Conservation (phyloP, 2,329 filamentous ascomycete species). For the Didymellaceae sp. region DNA sequence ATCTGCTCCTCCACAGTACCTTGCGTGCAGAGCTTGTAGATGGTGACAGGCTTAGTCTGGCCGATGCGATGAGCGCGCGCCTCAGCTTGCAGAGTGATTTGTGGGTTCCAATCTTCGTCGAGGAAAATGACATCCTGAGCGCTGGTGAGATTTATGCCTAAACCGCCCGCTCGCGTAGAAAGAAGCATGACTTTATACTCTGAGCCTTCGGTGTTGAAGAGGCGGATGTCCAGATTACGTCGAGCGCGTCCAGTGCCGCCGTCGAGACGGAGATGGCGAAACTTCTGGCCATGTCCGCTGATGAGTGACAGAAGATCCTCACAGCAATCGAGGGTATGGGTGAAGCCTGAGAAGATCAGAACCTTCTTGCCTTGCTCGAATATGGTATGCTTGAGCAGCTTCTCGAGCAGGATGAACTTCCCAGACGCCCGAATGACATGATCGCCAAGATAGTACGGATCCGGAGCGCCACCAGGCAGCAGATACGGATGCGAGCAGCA, state of each 20-base stretch:
- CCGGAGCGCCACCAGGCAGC: constrained; percentile 54
- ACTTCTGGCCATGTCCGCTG: constrained; percentile 48
- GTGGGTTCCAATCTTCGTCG: constrained; percentile 64
- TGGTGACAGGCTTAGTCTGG: constrained; percentile 60
- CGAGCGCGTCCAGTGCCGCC: constrained; percentile 57
- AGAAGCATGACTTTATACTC: constrained; percentile 62
- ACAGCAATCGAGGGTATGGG: constrained; percentile 57
- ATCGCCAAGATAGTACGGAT: constrained; percentile 54
- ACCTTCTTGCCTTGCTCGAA: constrained; percentile 61
- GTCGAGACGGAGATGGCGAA: constrained; percentile 59
- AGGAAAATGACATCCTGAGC: constrained; percentile 64
- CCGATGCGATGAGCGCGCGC: constrained; percentile 63
- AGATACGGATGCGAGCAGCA: constrained; percentile 63
- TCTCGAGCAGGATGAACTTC: constrained; percentile 63
- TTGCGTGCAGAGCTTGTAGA: constrained; percentile 63
- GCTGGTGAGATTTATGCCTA: constrained; percentile 62
- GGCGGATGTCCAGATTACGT: constrained; percentile 59
- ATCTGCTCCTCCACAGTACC: constrained; percentile 67
- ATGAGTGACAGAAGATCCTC: constrained; percentile 59
- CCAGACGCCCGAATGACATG: constrained; percentile 60
- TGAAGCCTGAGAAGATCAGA: constrained; percentile 64
- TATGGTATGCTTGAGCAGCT: constrained; percentile 57
- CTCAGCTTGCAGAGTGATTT: constrained; percentile 61
- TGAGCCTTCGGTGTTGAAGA: constrained; percentile 57
- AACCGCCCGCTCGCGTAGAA: constrained; percentile 62